Evolutionary conservation across 2,329 filamentous ascomycete genomes (phyloP), one percentile per base, ranked within the genome.

Genomic region (Epichloe bromicola): DNA sequence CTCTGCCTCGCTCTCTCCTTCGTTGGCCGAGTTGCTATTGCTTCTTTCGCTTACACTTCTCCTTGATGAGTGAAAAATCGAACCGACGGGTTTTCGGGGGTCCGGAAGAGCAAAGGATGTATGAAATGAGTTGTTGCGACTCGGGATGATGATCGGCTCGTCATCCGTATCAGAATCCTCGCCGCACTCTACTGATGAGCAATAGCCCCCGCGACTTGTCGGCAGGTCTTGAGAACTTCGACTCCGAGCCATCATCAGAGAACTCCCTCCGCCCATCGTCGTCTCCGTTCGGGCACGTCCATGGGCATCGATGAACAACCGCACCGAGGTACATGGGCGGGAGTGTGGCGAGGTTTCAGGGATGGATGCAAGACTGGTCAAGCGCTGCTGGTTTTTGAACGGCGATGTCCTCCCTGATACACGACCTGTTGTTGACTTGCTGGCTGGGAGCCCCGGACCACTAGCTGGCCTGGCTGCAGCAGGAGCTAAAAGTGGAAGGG

Each of bases 91-190:
- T 54, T 72, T 74, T 33, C 69, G 64, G 1, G 77, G 74, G 50
- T 79, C 75, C 0, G 76, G 77, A 7, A 80, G 63, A 2, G 72
- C 74, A 61, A 82, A 83, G 0, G 79, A 82, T 15, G 67, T 60
- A 45, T 62, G 63, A 51, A 82, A 83, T 1, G 67, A 70, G 4
- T 70, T 70, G 54, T 73, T 78, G 42, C 79, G 72, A 60, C 79
- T 82, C 33, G 80, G 79, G 39, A 84, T 79, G 47, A 83, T 73
- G 54, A 83, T 83, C 12, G 78, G 78, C 51, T 83, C 80, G 50
- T 83, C 80, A 54, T 84, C 80, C 4, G 74, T 74, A 0, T 79
- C 82, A 1, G 78, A 81, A 2, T 74, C 74, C 45, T 74, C 74
- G 33, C 19, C 74, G 33, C 19, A 38, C 23, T 76, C 72, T 0